phyloP scores from a whole-genome alignment of 768 basidiomycete genomes.

The Lentinula boryana region DNA sequence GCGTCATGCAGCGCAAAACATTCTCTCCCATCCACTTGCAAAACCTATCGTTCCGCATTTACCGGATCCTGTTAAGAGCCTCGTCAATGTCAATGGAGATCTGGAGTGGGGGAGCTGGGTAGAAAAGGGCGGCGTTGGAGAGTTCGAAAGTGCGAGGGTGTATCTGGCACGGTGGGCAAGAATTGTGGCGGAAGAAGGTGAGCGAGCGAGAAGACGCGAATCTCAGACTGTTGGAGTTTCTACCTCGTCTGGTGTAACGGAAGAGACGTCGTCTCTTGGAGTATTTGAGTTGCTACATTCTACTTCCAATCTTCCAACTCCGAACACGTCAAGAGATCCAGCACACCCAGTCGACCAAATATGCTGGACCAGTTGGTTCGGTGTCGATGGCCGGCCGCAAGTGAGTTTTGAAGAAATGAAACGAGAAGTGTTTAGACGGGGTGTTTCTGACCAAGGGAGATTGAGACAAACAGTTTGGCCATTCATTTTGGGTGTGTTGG shows the following conservation, averaged over 20 bases:
- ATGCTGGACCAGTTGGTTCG: constrained; percentile 78
- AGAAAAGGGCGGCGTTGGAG: constrained; percentile 87
- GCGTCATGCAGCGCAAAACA: constrained; percentile 89
- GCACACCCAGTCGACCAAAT: constrained; percentile 67
- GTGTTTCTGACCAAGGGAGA: constrained; percentile 46
- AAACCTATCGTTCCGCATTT: constrained; percentile 95
- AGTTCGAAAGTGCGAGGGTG: constrained; percentile 93
- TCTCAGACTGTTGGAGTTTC: constrained; percentile 59
- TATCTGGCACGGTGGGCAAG: constrained; percentile 97
- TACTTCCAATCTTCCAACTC: constrained; percentile 73
- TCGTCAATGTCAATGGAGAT: constrained; percentile 88
- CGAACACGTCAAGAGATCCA: constrained; percentile 79
- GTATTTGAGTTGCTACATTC: constrained; percentile 85
- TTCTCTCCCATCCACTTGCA: constrained; percentile 91
- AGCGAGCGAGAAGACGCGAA: constrained; percentile 79
- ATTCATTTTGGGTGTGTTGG: constrained; percentile 77
- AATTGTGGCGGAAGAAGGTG: constrained; percentile 97
- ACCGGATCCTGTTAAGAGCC: constrained; percentile 86
- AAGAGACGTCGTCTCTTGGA: constrained; percentile 72
- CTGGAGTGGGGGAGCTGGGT: constrained; percentile 94
- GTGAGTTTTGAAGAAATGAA: constrained; percentile 65
- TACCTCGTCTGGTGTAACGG: constrained; percentile 38
- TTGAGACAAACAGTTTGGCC: constrained; percentile 84
- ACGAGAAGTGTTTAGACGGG: constrained; percentile 73
- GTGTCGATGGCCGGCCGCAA: constrained; percentile 58